Evolutionary conservation across 129 eudicot species (phyloP).

Genomic region (Centella asiatica): DNA sequence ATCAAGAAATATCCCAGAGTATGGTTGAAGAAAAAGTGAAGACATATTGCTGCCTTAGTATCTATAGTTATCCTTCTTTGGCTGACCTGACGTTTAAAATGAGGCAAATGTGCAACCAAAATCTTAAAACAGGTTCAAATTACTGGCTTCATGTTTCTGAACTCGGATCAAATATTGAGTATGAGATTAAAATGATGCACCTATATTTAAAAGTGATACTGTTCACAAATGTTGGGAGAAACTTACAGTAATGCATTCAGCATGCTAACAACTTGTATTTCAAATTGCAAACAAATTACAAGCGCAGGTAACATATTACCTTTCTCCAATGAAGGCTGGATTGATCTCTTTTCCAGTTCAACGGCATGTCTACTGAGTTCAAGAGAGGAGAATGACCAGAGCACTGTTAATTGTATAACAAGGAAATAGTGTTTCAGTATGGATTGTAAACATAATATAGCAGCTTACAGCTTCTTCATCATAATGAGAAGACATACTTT

Average conservation of each 20-base stretch:
- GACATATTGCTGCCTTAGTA: too few species aligned
- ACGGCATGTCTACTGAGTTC: conserved; percentile 78
- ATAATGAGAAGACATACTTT: conserved; percentile 43
- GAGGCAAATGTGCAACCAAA: too few species aligned
- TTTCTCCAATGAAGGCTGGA: conserved; percentile 67
- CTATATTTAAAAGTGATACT: too few species aligned
- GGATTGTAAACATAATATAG: conserved; percentile 1
- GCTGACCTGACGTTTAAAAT: too few species aligned
- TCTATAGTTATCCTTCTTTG: too few species aligned
- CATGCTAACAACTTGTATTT: too few species aligned
- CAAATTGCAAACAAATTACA: too few species aligned
- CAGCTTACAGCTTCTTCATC: not conserved
- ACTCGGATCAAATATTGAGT: not conserved
- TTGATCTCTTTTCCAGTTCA: conserved; percentile 77
- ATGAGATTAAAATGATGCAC: not conserved
- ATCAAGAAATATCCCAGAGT: too few species aligned
- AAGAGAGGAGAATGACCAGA: conserved; percentile 63
- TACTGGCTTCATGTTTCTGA: not conserved
- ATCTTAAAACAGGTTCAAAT: too few species aligned
- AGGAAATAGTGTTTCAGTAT: conserved; percentile 8
- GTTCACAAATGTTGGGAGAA: not conserved
- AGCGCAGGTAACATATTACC: conserved; percentile 35
- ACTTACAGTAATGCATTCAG: not conserved
- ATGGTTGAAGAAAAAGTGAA: too few species aligned
- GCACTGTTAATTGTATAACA: conserved; percentile 43